Percentiles rank a stretch among this genome's conserved stretches.
phyloP scores from a whole-genome alignment of 768 basidiomycete species.

The Kwoniella sp. region DNA sequence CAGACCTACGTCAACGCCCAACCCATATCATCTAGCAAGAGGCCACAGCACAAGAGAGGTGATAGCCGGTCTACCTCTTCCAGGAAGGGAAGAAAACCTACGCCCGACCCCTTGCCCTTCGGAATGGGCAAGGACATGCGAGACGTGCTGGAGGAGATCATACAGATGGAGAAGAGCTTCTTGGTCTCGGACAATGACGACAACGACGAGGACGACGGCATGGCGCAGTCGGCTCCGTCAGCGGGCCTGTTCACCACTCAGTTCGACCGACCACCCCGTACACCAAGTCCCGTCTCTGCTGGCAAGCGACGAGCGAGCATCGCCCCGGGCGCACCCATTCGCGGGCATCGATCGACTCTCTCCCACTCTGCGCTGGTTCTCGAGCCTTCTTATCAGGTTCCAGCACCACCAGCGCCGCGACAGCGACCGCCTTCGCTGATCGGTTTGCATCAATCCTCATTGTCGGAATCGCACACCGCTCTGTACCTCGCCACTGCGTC shows the following conservation, averaged over 20 bases:
- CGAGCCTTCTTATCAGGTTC: too few species aligned
- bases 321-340: conserved; percentile 34
- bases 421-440: conserved; percentile 27
- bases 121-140: conserved; percentile 48
- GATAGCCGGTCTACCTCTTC: conserved; percentile 3
- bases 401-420: background rate
- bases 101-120: conserved; percentile 21
- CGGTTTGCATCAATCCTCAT: conserved; percentile 36
- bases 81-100: conserved; percentile 14
- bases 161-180: conserved; percentile 47
- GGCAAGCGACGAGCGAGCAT: conserved; percentile 6
- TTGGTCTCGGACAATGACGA: conserved; percentile 27
- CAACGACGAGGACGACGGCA: conserved; percentile 11
- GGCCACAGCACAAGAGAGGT: conserved; percentile 1
- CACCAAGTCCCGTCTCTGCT: conserved; percentile 22
- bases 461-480: conserved; percentile 43
- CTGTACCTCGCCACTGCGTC: conserved; percentile 41
- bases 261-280: conserved; percentile 37
- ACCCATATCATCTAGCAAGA: conserved; percentile 3
- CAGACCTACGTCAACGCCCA: conserved; percentile 5
- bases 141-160: conserved; percentile 48
- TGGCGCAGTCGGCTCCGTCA: conserved; percentile 6
- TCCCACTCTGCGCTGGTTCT: conserved; percentile 14
- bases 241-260: conserved; percentile 25
- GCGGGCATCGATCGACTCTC: conserved; percentile 22